phyloP scores from a whole-genome alignment of 2,329 filamentous ascomycete species.

The Chaetomium olivaceum region DNA sequence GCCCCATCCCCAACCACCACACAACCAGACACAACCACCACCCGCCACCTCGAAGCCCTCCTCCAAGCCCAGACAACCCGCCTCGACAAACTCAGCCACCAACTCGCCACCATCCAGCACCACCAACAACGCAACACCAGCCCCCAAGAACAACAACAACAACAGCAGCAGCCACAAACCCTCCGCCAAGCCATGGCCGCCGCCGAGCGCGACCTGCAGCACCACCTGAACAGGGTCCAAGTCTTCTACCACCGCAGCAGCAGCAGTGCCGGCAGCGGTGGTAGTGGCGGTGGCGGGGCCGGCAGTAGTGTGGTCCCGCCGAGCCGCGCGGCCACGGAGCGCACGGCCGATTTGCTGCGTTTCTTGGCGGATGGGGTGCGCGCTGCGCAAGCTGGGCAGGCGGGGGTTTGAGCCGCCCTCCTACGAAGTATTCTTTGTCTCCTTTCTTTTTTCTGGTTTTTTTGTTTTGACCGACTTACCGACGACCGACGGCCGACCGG shows the following conservation, averaged over 20 bases:
- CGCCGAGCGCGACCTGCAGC: conserved; percentile 26
- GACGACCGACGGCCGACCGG: too few relatives aligned
- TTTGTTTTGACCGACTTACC: too few relatives aligned
- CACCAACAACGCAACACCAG: background rate
- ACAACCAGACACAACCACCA: background rate
- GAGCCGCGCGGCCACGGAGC: conserved; percentile 19
- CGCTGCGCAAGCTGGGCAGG: conserved; percentile 5
- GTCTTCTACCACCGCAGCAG: conserved; percentile 20
- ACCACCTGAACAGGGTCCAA: conserved; percentile 21
- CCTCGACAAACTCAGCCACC: conserved; percentile 17
- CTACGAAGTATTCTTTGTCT: too few relatives aligned
- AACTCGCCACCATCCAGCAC: conserved; percentile 17
- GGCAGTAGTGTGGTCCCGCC: background rate
- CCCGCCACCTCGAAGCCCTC: conserved; percentile 12
- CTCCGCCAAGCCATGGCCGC: conserved; percentile 26
- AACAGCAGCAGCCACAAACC: conserved; percentile 15
- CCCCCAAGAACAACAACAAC: background rate
- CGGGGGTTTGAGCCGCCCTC: background rate
- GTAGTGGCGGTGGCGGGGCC: background rate
- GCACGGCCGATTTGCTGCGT: conserved; percentile 24
- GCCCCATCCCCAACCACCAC: background rate
- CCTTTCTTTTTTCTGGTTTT: too few relatives aligned
- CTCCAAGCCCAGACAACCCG: conserved; percentile 23
- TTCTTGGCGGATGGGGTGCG: conserved; percentile 9
- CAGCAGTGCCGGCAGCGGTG: too few relatives aligned